Conservation (phyloP, 768 basidiomycete genomes). For the Phanerochaete carnosa region DNA sequence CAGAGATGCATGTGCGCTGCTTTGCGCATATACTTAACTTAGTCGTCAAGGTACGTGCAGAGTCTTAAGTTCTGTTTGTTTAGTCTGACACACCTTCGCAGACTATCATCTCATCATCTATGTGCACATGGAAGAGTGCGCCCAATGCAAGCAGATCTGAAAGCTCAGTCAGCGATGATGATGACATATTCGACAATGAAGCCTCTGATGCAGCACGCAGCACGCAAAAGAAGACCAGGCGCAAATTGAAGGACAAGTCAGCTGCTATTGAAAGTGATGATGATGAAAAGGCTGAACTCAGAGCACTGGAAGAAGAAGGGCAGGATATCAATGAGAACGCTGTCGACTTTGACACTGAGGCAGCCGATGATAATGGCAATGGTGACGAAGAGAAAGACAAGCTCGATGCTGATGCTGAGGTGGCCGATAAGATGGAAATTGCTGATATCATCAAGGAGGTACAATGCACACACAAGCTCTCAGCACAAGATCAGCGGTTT, state of each 20-base stretch:
- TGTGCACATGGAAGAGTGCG: neutral
- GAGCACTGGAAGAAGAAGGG: neutral
- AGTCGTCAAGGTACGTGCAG: slow-evolving; percentile 24
- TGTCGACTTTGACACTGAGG: neutral
- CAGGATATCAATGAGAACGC: neutral
- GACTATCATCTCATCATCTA: neutral
- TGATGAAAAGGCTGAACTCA: neutral
- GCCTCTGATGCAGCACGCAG: no score
- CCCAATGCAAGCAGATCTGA: neutral
- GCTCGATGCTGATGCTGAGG: neutral
- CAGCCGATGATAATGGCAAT: neutral
- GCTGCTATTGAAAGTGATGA: no score
- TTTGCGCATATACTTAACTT: slow-evolving; percentile 39
- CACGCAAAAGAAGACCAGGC: no score
- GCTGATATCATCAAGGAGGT: slow-evolving; percentile 20
- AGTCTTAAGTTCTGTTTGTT: neutral
- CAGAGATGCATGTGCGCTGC: slow-evolving; percentile 27
- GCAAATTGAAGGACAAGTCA: no score
- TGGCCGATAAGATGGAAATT: slow-evolving; percentile 12
- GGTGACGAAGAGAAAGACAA: neutral
- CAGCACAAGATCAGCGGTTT: slow-evolving; percentile 2
- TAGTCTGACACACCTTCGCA: neutral
- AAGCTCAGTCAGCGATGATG: no score
- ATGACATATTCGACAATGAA: no score
- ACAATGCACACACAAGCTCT: slow-evolving; percentile 6